phyloP scores from a whole-genome alignment of 768 basidiomycete species.

The Fomitopsis pulvina region DNA sequence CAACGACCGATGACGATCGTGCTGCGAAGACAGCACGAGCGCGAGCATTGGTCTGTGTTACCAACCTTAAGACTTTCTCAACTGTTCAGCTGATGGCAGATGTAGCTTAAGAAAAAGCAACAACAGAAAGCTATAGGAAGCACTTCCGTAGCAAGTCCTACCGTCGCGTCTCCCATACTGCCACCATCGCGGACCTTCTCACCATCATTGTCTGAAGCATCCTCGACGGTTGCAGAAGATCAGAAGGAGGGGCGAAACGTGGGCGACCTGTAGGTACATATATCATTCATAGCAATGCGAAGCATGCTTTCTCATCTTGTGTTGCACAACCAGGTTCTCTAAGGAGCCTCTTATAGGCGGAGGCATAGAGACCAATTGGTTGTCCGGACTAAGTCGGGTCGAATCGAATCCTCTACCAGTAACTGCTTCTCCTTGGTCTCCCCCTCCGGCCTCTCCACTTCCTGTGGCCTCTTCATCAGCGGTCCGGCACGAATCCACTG shows the following conservation, averaged over 20 bases:
- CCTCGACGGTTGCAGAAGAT: slow-evolving; percentile 17
- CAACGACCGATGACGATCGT: slow-evolving; percentile 62
- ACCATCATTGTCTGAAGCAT: slow-evolving; percentile 18
- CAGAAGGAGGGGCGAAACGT: slow-evolving; percentile 36
- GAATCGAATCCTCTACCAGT: slow-evolving; percentile 23
- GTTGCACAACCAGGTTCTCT: slow-evolving; percentile 30
- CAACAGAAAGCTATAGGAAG: slow-evolving; percentile 53
- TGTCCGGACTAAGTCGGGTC: slow-evolving; percentile 49
- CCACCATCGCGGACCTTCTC: slow-evolving; percentile 35
- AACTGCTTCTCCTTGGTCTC: slow-evolving; percentile 29
- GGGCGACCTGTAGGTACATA: slow-evolving; percentile 57
- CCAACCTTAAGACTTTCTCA: slow-evolving; percentile 1
- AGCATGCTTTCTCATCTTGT: background rate
- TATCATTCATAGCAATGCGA: background rate
- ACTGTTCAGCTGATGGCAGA: background rate
- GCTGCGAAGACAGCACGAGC: slow-evolving; percentile 79
- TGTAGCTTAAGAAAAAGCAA: slow-evolving; percentile 76
- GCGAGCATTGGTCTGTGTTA: slow-evolving; percentile 62
- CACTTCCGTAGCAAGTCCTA: slow-evolving; percentile 22
- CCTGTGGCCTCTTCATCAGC: slow-evolving; percentile 2
- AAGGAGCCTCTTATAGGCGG: slow-evolving; percentile 24
- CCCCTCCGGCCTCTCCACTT: slow-evolving; percentile 15
- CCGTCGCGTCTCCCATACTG: slow-evolving; percentile 38
- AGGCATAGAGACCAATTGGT: slow-evolving; percentile 45
- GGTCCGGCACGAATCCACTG: slow-evolving; percentile 9